phyloP scores from a whole-genome alignment of 352 stramenopile genomes.

The Phytophthora syringae region DNA sequence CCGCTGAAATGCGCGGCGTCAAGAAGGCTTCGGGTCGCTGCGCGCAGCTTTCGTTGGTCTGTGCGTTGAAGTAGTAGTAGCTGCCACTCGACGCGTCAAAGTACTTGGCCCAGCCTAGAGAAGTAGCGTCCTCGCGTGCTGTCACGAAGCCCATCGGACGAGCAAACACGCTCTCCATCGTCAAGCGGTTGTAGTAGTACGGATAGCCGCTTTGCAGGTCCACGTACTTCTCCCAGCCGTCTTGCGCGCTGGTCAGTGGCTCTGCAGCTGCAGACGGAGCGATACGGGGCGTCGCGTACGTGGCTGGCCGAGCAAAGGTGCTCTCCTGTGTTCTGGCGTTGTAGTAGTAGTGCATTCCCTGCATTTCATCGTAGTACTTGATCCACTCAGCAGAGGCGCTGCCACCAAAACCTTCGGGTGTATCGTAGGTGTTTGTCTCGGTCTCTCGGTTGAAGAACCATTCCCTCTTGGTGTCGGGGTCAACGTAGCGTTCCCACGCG shows the following conservation, averaged over 20 bases:
- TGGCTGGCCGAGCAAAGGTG: slow-evolving; percentile 35
- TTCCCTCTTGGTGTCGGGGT: slow-evolving; percentile 41
- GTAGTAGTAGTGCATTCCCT: slow-evolving; percentile 70
- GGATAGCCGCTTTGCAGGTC: slow-evolving; percentile 51
- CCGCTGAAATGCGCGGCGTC: slow-evolving; percentile 45
- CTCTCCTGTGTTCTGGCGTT: slow-evolving; percentile 43
- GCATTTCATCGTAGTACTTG: slow-evolving; percentile 74
- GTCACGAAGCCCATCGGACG: slow-evolving; percentile 41
- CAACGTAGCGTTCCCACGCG: slow-evolving; percentile 69
- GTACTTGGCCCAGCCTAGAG: slow-evolving; percentile 55
- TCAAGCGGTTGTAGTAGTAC: slow-evolving; percentile 88
- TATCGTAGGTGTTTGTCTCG: slow-evolving; percentile 58
- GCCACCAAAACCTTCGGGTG: slow-evolving; percentile 22
- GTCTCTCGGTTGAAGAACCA: slow-evolving; percentile 86
- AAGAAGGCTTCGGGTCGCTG: slow-evolving; percentile 48
- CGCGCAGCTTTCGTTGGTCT: slow-evolving; percentile 51
- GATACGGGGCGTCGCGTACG: slow-evolving; percentile 40
- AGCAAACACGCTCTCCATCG: slow-evolving; percentile 72
- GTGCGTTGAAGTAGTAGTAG: slow-evolving; percentile 78
- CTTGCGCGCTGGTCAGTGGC: slow-evolving; percentile 9
- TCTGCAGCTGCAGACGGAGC: slow-evolving; percentile 4
- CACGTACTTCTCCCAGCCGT: slow-evolving; percentile 56
- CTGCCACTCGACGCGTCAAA: slow-evolving; percentile 54
- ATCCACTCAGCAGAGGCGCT: slow-evolving; percentile 45
- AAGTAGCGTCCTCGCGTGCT: slow-evolving; percentile 4